Conservation (phyloP, 2,329 filamentous ascomycete genomes). For the Cadophora sp. region DNA sequence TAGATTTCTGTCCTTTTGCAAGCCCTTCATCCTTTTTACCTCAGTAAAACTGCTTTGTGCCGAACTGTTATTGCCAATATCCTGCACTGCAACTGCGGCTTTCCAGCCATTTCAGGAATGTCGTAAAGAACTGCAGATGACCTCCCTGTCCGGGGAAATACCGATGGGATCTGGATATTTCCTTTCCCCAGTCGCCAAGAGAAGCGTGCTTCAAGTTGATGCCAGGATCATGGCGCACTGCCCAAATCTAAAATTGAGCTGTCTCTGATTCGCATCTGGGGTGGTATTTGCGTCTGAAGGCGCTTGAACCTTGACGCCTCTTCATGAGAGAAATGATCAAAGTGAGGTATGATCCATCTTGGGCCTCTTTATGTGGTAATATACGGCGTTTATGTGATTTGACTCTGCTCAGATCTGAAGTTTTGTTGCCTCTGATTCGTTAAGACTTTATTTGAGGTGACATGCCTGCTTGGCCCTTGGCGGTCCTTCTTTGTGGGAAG, state of each 20-base stretch:
- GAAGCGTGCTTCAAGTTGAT: not conserved
- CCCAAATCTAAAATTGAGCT: not conserved
- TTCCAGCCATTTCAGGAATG: not conserved
- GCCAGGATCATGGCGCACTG: not conserved
- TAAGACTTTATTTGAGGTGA: not conserved
- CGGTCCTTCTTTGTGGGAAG: not conserved
- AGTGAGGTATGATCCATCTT: not conserved
- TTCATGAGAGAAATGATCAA: not conserved
- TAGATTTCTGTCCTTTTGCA: not conserved
- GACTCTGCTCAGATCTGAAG: not conserved
- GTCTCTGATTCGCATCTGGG: not conserved
- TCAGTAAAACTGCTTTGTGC: not conserved
- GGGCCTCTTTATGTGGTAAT: not conserved
- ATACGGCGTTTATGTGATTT: not conserved
- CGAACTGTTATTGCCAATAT: not conserved
- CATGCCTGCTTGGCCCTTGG: constrained; percentile 2
- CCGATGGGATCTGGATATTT: not conserved
- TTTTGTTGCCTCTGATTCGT: not conserved
- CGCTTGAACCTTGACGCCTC: constrained; percentile 9
- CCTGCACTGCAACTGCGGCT: not conserved
- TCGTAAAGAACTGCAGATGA: not conserved
- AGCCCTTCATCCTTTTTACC: not conserved
- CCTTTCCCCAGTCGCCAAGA: constrained; percentile 7
- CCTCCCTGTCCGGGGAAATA: not conserved
- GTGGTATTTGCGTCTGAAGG: not conserved